Evolutionary conservation across 164 flowering plant genomes (phyloP), one percentile per base, ranked within the genome.

Genomic region (Protea cynaroides): DNA sequence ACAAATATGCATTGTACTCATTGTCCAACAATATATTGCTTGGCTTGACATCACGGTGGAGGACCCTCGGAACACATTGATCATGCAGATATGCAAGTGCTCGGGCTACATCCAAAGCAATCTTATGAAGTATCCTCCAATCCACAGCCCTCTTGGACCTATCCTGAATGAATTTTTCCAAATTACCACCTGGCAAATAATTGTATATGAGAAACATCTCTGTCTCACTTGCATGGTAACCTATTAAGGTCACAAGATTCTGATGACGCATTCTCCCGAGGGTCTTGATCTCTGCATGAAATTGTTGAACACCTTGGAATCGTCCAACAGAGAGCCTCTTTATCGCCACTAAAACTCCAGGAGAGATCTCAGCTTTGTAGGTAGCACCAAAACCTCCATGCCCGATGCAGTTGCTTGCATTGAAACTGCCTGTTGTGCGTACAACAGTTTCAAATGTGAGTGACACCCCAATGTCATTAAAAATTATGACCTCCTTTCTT

Each of bases 201-300:
- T 86, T 86, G 49, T 86, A 86, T 1, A 86, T 77, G 56, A 86
- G 84, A 60, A 86, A 86, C 91, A 84, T 86, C 70, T 86, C 89
- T 0, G 79, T 40, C 56, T 80, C 75, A 68, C 91, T 80, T 14
- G 81, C 83, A 65, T 80, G 81, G 65, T 78, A 84, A 0, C 91
- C 92, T 2, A 85, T 70, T 25, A 85, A 47, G 9, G 86, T 84
- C 0, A 86, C 82, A 22, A 86, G 80, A 65, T 84, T 83, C 7
- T 73, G 83, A 57, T 86, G 89, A 24, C 67, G 62, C 25, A 84
- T 62, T 44, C 71, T 69, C 47, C 80, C 84, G 9, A 86, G 83
- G 22, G 79, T 76, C 49, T 56, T 71, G 29, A 84, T 69, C 70
- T 87, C 93, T 0, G 88, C 87, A 53, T 73, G 73, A 60, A 87